Evolutionary conservation across 805 yeast species (phyloP).

Genomic region (Kluyveromyces lactis): DNA sequence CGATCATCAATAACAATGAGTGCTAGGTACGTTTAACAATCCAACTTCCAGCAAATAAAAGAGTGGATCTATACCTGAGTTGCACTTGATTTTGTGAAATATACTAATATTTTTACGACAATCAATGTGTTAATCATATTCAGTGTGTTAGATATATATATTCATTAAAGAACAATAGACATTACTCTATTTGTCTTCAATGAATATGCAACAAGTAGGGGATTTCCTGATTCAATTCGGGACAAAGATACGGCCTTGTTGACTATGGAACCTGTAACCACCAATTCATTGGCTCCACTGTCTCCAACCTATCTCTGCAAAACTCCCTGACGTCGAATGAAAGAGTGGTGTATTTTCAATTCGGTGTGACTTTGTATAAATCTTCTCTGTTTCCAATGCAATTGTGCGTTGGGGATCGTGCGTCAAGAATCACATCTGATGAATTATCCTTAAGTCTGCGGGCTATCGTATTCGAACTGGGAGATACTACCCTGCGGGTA

Average conservation of each 20-base stretch:
- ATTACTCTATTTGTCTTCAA: too few relatives aligned
- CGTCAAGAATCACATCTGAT: too few relatives aligned
- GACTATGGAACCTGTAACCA: background rate
- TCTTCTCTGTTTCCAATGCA: background rate
- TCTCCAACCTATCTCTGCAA: slow-evolving; percentile 28
- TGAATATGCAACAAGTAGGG: slow-evolving; percentile 19
- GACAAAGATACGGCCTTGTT: slow-evolving; percentile 19
- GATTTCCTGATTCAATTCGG: slow-evolving; percentile 16
- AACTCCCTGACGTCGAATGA: slow-evolving; percentile 32
- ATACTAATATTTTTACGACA: background rate
- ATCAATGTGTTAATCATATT: too few relatives aligned
- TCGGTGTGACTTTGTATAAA: slow-evolving; percentile 30
- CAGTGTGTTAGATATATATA: too few relatives aligned
- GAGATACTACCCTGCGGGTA: too few relatives aligned
- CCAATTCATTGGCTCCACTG: slow-evolving; percentile 1
- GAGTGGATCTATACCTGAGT: slow-evolving; percentile 5
- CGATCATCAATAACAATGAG: slow-evolving; percentile 27
- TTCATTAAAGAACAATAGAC: background rate
- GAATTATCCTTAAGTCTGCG: too few relatives aligned
- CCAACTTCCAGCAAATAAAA: background rate
- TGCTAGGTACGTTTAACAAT: slow-evolving; percentile 28
- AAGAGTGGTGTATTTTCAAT: slow-evolving; percentile 31
- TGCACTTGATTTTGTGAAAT: background rate
- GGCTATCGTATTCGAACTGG: too few relatives aligned
- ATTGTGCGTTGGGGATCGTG: background rate